Base-by-base conservation (phyloP, 257 asterid genomes). In the Mentha longifolia region DNA sequence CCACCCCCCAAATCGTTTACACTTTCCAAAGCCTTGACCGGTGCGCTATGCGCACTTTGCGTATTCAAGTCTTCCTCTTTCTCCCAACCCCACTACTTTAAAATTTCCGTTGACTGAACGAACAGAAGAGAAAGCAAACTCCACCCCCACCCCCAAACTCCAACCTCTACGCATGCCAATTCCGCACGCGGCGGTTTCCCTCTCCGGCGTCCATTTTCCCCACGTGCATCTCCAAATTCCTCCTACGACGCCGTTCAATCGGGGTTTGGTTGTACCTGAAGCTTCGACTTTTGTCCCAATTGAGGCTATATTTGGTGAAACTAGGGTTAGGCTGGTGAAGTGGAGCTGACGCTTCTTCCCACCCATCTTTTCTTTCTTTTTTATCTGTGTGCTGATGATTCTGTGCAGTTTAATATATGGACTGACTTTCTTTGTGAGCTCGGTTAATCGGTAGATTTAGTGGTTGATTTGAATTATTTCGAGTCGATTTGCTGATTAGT, bases 41-140 rank as follows among this genome's bases (percentile, higher is more conserved):
- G 51, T 82, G 84, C 78, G 78, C 82, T 14, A 47, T 68, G 65
- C 86, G 83, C 84, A 85, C 82, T 61, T 86, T 85, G 87, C 94
- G 92, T 82, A 77, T 84, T 75, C 84, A 74, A 81, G 71, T 85
- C 76, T 74, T 70, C 77, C 51, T 73, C 75, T 65, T 73, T 77
- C 67, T 73, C 76, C 78, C 71, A 50, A 49, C 76, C 61, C 68
- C 65, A 52, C 79, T 76, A 69, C 75, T 59, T 84, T 65, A 81
- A 56, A 68, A 61, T 76, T 79, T 66, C 80, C 85, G 92, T 83
- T 85, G 91, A 84, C 90, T 83, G 69, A 65, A 15, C n/a, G n/a
- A n/a, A n/a, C n/a, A n/a, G n/a, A n/a, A n/a, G n/a, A n/a, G n/a
- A n/a, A n/a, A n/a, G n/a, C 71, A 57, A 16, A 16, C 47, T 72